Conservation (phyloP, 345 rosid species). For the Eucalyptus caleyi region DNA sequence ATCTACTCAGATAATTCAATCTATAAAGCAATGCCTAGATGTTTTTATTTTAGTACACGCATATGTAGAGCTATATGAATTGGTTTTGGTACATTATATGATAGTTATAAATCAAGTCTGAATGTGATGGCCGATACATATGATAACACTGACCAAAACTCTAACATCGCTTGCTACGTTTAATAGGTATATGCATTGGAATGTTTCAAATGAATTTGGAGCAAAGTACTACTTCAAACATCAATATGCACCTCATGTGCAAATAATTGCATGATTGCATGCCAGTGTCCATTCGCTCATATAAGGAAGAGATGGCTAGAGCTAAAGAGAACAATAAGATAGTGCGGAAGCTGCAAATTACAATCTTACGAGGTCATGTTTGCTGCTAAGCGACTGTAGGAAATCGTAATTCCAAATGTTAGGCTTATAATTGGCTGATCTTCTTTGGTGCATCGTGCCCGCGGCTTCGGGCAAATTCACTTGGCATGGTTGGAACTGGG, state of each 20-base stretch:
- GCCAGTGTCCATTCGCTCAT: background rate
- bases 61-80: background rate
- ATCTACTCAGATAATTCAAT: too few species aligned
- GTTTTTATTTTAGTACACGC: too few species aligned
- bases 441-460: background rate
- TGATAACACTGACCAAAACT: background rate
- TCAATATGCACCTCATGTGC: background rate
- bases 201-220: background rate
- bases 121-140: background rate
- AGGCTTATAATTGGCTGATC: constrained; percentile 35
- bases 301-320: background rate
- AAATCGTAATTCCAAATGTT: constrained; percentile 39
- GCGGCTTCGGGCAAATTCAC: background rate
- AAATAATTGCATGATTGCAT: background rate
- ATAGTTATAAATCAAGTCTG: background rate
- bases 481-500: background rate
- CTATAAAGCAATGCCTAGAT: too few species aligned
- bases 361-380: constrained; percentile 10
- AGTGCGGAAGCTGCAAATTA: background rate
- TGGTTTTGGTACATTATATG: background rate
- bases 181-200: background rate
- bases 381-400: constrained; percentile 19
- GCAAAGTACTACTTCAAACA: background rate
- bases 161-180: background rate
- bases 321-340: background rate